These are phyloP conservation scores for Termitomyces sp. DNA, from an alignment of 768 basidiomycete genomes.

Conservation along the genomic window DNA sequence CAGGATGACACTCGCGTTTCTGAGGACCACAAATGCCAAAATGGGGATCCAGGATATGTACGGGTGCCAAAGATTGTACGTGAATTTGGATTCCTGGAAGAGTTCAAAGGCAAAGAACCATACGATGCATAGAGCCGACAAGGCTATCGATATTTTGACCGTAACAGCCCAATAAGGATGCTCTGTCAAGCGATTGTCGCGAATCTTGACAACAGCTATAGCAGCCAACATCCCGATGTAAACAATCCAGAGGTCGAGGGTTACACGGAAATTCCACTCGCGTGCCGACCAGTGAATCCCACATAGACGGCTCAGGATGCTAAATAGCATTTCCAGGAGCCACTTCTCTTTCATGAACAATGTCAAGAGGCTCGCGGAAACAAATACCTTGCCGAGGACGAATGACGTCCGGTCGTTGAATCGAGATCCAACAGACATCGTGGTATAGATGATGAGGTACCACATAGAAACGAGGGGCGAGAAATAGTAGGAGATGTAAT, in stretches of 20 bases:
- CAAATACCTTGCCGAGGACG: slow-evolving; percentile 63
- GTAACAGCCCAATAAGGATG: slow-evolving; percentile 58
- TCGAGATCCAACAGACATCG: slow-evolving; percentile 64
- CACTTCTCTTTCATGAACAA: slow-evolving; percentile 60
- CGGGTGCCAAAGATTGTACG: slow-evolving; percentile 83
- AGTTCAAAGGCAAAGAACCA: slow-evolving; percentile 89
- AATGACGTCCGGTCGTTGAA: slow-evolving; percentile 69
- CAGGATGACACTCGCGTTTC: slow-evolving; percentile 68
- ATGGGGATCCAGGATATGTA: slow-evolving; percentile 82
- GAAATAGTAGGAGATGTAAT: slow-evolving; percentile 90
- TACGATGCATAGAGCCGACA: slow-evolving; percentile 47
- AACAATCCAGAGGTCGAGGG: slow-evolving; percentile 85
- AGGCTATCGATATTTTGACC: slow-evolving; percentile 42
- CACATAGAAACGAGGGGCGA: slow-evolving; percentile 87
- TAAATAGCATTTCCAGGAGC: slow-evolving; percentile 62
- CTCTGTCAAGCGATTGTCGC: slow-evolving; percentile 67
- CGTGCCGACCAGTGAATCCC: slow-evolving; percentile 77
- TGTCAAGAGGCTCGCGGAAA: slow-evolving; percentile 61
- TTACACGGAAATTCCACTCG: slow-evolving; percentile 89
- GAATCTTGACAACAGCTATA: slow-evolving; percentile 67
- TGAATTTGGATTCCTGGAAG: slow-evolving; percentile 69
- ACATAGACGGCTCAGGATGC: slow-evolving; percentile 57
- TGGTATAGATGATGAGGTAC: slow-evolving; percentile 83
- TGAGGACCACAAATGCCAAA: slow-evolving; percentile 64
- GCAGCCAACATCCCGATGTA: slow-evolving; percentile 84